phyloP scores from a whole-genome alignment of 2,329 filamentous ascomycete species.

The Phialophora expanda region DNA sequence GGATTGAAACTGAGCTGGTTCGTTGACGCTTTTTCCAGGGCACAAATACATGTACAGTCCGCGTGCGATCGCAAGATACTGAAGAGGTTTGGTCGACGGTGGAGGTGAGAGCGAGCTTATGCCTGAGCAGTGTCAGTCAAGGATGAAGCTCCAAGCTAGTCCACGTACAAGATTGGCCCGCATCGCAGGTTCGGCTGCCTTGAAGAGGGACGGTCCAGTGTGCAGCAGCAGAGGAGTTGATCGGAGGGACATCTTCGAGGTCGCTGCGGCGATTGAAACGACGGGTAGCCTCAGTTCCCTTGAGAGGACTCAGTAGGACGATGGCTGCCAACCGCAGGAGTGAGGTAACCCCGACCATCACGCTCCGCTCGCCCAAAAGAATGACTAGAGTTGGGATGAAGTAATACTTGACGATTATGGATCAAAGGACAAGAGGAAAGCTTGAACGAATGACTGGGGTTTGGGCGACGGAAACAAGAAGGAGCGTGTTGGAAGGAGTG shows the following conservation, averaged over 20 bases:
- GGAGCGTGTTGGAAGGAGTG: slow-evolving; percentile 26
- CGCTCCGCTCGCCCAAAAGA: slow-evolving; percentile 32
- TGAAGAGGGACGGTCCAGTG: slow-evolving; percentile 37
- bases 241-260: slow-evolving; percentile 26
- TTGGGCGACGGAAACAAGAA: slow-evolving; percentile 12
- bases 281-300: slow-evolving; percentile 18
- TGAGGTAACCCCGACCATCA: slow-evolving; percentile 27
- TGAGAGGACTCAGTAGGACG: slow-evolving; percentile 15
- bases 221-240: slow-evolving; percentile 27
- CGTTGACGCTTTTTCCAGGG: slow-evolving; percentile 30
- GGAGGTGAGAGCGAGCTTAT: slow-evolving; percentile 43
- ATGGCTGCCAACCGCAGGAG: slow-evolving; percentile 21
- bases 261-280: slow-evolving; percentile 29
- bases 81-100: slow-evolving; percentile 44
- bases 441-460: slow-evolving; percentile 24
- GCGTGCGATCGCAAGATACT: slow-evolving; percentile 53
- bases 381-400: slow-evolving; percentile 28
- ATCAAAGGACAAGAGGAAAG: slow-evolving; percentile 3
- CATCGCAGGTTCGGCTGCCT: slow-evolving; percentile 31
- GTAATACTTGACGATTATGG: slow-evolving; percentile 13
- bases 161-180: slow-evolving; percentile 26
- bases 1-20: slow-evolving; percentile 48
- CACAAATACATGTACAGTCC: slow-evolving; percentile 61
- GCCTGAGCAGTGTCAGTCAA: slow-evolving; percentile 25
- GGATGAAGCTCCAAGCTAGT: background rate